Evolutionary conservation across 768 basidiomycete genomes (phyloP).

Genomic region (Suillus subluteus): DNA sequence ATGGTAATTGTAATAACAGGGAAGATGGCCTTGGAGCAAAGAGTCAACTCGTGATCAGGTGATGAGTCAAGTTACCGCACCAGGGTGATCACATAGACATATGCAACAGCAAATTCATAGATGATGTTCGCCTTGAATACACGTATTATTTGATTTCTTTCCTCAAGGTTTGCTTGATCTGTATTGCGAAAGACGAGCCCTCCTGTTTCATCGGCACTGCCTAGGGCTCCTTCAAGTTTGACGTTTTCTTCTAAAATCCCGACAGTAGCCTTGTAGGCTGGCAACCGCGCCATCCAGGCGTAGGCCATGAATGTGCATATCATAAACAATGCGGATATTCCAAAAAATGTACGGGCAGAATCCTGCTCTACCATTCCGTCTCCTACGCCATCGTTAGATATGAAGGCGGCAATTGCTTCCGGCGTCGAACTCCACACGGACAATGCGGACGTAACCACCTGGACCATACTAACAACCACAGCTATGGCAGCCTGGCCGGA

Average conservation of each 20-base stretch:
- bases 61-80: slow-evolving; percentile 45
- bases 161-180: slow-evolving; percentile 29
- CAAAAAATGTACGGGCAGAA: slow-evolving; percentile 76
- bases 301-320: slow-evolving; percentile 55
- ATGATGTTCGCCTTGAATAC: slow-evolving; percentile 66
- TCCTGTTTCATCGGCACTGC: slow-evolving; percentile 37
- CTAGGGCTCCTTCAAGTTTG: slow-evolving; percentile 24
- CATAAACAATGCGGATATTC: slow-evolving; percentile 69
- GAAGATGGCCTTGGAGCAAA: slow-evolving; percentile 67
- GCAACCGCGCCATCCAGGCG: slow-evolving; percentile 57
- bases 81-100: slow-evolving; percentile 78
- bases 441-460: slow-evolving; percentile 63
- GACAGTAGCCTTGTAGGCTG: slow-evolving; percentile 60
- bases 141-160: slow-evolving; percentile 50
- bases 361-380: slow-evolving; percentile 59
- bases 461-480: slow-evolving; percentile 77
- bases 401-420: slow-evolving; percentile 27
- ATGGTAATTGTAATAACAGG: slow-evolving; percentile 86
- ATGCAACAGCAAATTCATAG: slow-evolving; percentile 75
- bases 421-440: slow-evolving; percentile 54
- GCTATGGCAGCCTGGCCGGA: slow-evolving; percentile 87
- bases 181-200: slow-evolving; percentile 39
- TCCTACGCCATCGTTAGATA: slow-evolving; percentile 16
- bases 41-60: slow-evolving; percentile 12
- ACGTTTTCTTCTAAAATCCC: slow-evolving; percentile 45